Evolutionary conservation across 257 asterid genomes (phyloP).

Genomic region (Solanum ossicruentum): DNA sequence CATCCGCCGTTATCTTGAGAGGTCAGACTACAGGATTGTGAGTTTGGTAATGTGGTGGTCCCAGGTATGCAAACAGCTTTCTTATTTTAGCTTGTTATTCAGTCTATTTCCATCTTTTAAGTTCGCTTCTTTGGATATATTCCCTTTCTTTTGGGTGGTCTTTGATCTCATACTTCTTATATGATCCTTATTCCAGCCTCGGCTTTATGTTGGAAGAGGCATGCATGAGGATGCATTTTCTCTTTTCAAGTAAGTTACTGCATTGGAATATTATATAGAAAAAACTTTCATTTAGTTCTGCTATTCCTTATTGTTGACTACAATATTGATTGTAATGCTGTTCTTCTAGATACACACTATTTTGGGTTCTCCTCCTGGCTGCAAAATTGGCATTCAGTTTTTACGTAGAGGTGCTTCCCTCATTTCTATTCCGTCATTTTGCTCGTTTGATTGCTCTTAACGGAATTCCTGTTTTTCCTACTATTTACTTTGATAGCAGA

Average conservation of each 20-base stretch:
- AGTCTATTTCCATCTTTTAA: background rate
- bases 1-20: conserved; percentile 77
- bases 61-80: conserved; percentile 43
- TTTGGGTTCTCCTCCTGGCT: conserved; percentile 87
- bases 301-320: conserved; percentile 1
- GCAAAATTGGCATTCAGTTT: conserved; percentile 89
- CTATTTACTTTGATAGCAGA: background rate
- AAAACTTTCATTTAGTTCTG: conserved; percentile 2
- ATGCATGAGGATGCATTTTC: conserved; percentile 94
- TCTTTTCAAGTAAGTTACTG: conserved; percentile 49
- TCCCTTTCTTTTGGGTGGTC: background rate
- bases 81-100: background rate
- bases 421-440: background rate
- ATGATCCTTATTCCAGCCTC: conserved; percentile 48
- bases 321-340: background rate
- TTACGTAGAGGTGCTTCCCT: conserved; percentile 58
- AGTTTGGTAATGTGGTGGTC: conserved; percentile 99
- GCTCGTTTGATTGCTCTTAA: background rate
- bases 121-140: background rate
- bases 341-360: conserved; percentile 59
- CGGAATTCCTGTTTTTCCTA: background rate
- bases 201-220: conserved; percentile 97
- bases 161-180: background rate
- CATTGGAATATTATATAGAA: conserved; percentile 1
- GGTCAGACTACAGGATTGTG: conserved; percentile 72